Base-by-base conservation (phyloP, 2,329 filamentous ascomycete genomes). In the Fusarium graminum region DNA sequence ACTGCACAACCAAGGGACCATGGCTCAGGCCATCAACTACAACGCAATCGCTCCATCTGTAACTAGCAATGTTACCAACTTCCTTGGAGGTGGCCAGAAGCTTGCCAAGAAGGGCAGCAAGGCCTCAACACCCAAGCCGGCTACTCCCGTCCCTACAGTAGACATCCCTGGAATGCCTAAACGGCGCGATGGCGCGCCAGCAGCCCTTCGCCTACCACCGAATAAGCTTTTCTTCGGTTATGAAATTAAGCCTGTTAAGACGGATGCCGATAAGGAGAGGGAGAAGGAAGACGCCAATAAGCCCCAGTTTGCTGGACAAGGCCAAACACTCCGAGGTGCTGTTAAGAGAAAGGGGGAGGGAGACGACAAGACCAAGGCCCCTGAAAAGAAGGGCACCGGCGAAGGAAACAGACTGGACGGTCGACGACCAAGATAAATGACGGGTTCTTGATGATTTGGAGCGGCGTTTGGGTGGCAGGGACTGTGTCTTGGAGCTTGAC, bases 21-120 rank as follows among this genome's bases (percentile, higher is more conserved):
- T 99, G 95, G 94, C 95, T 1, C 93, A 97, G 73, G 88, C 93
- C n/a, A 98, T 99, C 82, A 97, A 97, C 82, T 99, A 98, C 79
- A 87, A 88, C 51, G 87, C 93, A 30, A 97, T 99, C 69, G 92
- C 93, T 1, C 94, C 95, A 1, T 89, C 89, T 5, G 86, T 92
- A 3, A 85, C 88, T 14, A 89, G 88, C 14, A 87, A 86, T 7
- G 83, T 90, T 0, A 94, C 92, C 2, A 90, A 95, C 76, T 98
- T 98, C 77, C 78, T 90, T 1, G 87, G 88, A 4, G 87, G 89
- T 34, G 95, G 95, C 1, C 92, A 97, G 74, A 90, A 91, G 67
- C 81, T 99, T n/a, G 90, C 89, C 2, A 97, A 95, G 82, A 97
- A 95, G 80, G 76, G 75, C 4, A 89, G 88, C 74, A 97, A 96